These are phyloP conservation scores for Luvunga scandens DNA, from an alignment of 345 rosid genomes.

Conservation along the genomic window DNA sequence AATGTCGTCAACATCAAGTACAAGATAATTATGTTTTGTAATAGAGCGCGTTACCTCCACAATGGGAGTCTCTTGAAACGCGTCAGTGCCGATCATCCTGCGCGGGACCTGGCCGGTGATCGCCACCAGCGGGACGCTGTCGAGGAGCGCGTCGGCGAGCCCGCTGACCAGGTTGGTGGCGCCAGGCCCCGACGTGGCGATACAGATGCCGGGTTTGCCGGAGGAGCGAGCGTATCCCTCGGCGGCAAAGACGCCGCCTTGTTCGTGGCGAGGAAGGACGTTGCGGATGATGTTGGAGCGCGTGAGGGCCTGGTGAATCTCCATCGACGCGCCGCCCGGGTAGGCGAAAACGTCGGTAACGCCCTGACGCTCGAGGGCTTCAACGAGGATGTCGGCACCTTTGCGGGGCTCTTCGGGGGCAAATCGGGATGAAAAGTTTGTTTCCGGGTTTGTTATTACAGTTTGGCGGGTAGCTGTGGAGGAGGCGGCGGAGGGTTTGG, in stretches of 20 bases:
- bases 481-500: conserved; percentile 29
- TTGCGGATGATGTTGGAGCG: conserved; percentile 75
- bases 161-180: conserved; percentile 91
- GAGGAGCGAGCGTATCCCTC: conserved; percentile 93
- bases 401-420: conserved; percentile 74
- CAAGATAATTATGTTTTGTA: conserved; percentile 85
- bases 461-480: conserved; percentile 15
- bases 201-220: conserved; percentile 83
- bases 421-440: conserved; percentile 38
- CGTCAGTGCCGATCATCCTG: conserved; percentile 90
- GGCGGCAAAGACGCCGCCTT: conserved; percentile 93
- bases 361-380: conserved; percentile 86
- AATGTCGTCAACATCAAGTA: conserved; percentile 82
- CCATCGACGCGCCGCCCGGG: conserved; percentile 96
- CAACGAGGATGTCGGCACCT: conserved; percentile 91
- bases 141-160: conserved; percentile 84
- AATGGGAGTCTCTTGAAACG: conserved; percentile 90
- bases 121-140: conserved; percentile 86
- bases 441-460: conserved; percentile 7
- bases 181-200: conserved; percentile 96
- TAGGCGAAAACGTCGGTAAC: conserved; percentile 83
- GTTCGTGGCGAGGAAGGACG: conserved; percentile 94
- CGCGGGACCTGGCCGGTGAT: conserved; percentile 95
- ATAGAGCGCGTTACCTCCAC: conserved; percentile 94
- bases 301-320: conserved; percentile 98